Evolutionary conservation across 2,329 filamentous ascomycete species (phyloP).

Genomic region (Aspergillus quadricinctus): DNA sequence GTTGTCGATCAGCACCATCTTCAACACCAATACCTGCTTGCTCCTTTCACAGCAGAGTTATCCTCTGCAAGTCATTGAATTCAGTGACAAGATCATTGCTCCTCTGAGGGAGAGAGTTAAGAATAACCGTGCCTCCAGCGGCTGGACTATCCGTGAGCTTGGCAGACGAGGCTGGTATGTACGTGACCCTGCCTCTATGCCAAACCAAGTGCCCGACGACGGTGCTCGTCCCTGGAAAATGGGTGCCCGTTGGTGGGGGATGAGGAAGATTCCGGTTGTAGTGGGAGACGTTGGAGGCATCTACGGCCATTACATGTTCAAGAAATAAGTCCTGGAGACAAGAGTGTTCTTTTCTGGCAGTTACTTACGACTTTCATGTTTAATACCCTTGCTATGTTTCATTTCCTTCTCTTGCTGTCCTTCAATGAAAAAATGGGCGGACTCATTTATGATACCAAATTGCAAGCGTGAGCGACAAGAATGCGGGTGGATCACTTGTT

Average conservation of each 20-base stretch:
- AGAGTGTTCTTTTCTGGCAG: slow-evolving; percentile 8
- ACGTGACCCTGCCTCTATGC: slow-evolving; percentile 38
- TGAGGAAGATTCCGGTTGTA: slow-evolving; percentile 62
- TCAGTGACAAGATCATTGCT: slow-evolving; percentile 64
- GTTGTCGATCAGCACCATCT: slow-evolving; percentile 54
- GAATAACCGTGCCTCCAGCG: slow-evolving; percentile 51
- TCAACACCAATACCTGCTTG: slow-evolving; percentile 51
- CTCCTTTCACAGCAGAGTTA: slow-evolving; percentile 58
- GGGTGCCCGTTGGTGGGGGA: slow-evolving; percentile 79
- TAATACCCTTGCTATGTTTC: slow-evolving; percentile 13
- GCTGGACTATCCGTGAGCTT: slow-evolving; percentile 66
- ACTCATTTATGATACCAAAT: slow-evolving; percentile 9
- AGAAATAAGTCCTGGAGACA: slow-evolving; percentile 35
- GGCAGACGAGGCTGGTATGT: slow-evolving; percentile 68
- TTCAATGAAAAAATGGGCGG: slow-evolving; percentile 8
- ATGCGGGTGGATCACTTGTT: slow-evolving; percentile 3
- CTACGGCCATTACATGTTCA: slow-evolving; percentile 59
- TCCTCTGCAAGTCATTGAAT: slow-evolving; percentile 72
- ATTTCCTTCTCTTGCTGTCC: slow-evolving; percentile 7
- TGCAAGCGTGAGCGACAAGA: slow-evolving; percentile 12
- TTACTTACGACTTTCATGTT: slow-evolving; percentile 8
- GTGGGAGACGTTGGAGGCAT: slow-evolving; percentile 54
- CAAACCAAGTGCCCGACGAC: slow-evolving; percentile 44
- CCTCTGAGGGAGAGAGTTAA: slow-evolving; percentile 60
- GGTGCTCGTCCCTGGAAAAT: slow-evolving; percentile 70